Base-by-base conservation (phyloP, 768 basidiomycete species). In the Psilocybe cyanescens region DNA sequence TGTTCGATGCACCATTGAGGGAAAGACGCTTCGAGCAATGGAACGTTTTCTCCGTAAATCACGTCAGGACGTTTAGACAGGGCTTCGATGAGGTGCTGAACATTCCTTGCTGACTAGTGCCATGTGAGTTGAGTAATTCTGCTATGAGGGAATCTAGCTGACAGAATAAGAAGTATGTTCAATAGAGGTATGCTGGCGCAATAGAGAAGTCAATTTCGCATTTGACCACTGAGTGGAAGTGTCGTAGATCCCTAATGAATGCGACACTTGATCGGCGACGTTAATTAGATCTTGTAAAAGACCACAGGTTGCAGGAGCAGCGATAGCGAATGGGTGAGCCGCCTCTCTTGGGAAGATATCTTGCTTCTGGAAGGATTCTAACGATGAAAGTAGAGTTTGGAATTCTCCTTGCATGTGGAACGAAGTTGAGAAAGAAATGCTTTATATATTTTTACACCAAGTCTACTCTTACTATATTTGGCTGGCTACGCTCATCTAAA, bases 41-140 rank as follows among this genome's bases (percentile, higher is more conserved):
- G 89, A 37, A 89, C 79, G 67, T 85, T 85, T 77, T 89, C 88
- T 50, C 87, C 87, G 65, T 87, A 91, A 19, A 69, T 75, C 44
- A 79, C 78, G 2, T 78, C 79, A 29, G 77, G 68, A 57, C 83
- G 80, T 54, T 78, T 79, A 46, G 79, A 78, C 9, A 90, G 72
- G 8, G 79, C 71, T 24, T 79, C 75, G 17, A 83, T 73, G 19
- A 84, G 79, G 65, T 84, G 78, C 41, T 77, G 78, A n/a, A 79
- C 76, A 62, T 78, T 83, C 68, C 81, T 82, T 64, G 84, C 83
- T 65, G 85, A 79, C 87, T 89, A 67, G 55, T 60, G 46, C 50
- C n/a, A 41, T 30, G 52, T 63, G 47, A 66, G 61, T 57, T 45
- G 44, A 35, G 44, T 19, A 57, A 53, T 47, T 51, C 57, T 14